phyloP scores from a whole-genome alignment of 768 basidiomycete species.

The Auricularia cornea region DNA sequence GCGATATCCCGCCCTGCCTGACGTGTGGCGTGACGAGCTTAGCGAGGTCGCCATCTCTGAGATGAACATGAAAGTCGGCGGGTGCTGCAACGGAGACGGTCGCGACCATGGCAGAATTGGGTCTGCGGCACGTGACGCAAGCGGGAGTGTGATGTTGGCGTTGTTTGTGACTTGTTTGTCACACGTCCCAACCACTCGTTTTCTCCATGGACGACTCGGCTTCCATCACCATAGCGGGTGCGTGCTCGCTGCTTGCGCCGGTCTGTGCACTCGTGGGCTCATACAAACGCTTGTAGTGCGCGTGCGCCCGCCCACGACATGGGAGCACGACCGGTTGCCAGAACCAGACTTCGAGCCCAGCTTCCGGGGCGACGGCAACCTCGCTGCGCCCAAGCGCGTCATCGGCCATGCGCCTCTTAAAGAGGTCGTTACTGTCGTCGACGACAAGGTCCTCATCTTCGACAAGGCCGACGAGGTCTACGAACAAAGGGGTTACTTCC shows the following conservation, averaged over 20 bases:
- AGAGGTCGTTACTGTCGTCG: conserved; percentile 80
- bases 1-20: conserved; percentile 74
- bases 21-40: conserved; percentile 86
- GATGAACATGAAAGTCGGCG: conserved; percentile 94
- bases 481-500: conserved; percentile 75
- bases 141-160: not conserved
- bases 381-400: conserved; percentile 53
- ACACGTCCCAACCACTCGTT: too few relatives aligned
- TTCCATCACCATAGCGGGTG: conserved; percentile 82
- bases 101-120: not conserved
- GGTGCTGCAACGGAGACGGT: conserved; percentile 51
- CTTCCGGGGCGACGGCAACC: conserved; percentile 77
- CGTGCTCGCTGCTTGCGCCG: conserved; percentile 16
- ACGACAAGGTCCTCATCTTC: conserved; percentile 91
- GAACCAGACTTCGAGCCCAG: conserved; percentile 56
- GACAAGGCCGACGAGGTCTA: conserved; percentile 94
- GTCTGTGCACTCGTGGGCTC: not conserved
- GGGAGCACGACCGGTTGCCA: conserved; percentile 81
- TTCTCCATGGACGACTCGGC: conserved; percentile 67
- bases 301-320: conserved; percentile 77
- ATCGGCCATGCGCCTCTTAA: conserved; percentile 52
- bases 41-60: conserved; percentile 79
- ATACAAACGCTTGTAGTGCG: conserved; percentile 49
- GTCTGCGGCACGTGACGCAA: not conserved
- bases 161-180: not conserved